Conservation (phyloP, 2,329 filamentous ascomycete species). For the Epichloe aotearoae region DNA sequence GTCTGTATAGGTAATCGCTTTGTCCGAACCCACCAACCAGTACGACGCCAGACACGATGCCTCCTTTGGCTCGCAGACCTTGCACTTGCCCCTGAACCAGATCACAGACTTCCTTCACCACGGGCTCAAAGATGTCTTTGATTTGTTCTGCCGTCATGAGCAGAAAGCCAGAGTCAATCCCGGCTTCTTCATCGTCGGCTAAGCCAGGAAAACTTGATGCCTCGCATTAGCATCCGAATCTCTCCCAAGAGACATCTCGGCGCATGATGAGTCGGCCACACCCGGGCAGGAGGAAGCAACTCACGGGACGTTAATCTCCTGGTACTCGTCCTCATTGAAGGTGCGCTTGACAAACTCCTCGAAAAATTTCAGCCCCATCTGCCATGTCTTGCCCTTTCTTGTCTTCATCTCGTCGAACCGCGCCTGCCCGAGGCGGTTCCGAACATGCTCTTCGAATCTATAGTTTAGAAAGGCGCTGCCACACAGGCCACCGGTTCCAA, state of each 20-base stretch:
- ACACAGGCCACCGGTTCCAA: slow-evolving; percentile 65
- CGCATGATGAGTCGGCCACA: not conserved
- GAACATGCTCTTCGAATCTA: slow-evolving; percentile 66
- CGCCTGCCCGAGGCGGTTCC: slow-evolving; percentile 49
- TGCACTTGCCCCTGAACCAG: slow-evolving; percentile 56
- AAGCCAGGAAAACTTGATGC: slow-evolving; percentile 54
- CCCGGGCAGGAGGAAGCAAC: slow-evolving; percentile 13
- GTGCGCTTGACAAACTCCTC: slow-evolving; percentile 78
- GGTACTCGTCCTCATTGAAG: slow-evolving; percentile 65
- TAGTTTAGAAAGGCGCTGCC: slow-evolving; percentile 72
- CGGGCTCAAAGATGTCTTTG: slow-evolving; percentile 62
- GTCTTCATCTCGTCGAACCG: slow-evolving; percentile 62
- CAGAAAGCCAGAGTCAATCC: slow-evolving; percentile 64
- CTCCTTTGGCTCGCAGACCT: slow-evolving; percentile 45
- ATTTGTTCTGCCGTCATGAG: slow-evolving; percentile 57
- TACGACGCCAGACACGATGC: slow-evolving; percentile 59
- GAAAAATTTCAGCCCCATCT: slow-evolving; percentile 65
- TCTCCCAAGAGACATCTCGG: not conserved
- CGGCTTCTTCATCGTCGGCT: slow-evolving; percentile 61
- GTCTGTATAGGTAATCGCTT: slow-evolving; percentile 61
- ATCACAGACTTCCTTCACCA: slow-evolving; percentile 57
- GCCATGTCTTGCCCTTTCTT: slow-evolving; percentile 69
- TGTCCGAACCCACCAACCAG: slow-evolving; percentile 74
- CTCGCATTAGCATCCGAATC: not conserved
- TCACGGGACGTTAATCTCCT: slow-evolving; percentile 63